Conservation (phyloP, 768 basidiomycete genomes). For the Podaxis sp. region DNA sequence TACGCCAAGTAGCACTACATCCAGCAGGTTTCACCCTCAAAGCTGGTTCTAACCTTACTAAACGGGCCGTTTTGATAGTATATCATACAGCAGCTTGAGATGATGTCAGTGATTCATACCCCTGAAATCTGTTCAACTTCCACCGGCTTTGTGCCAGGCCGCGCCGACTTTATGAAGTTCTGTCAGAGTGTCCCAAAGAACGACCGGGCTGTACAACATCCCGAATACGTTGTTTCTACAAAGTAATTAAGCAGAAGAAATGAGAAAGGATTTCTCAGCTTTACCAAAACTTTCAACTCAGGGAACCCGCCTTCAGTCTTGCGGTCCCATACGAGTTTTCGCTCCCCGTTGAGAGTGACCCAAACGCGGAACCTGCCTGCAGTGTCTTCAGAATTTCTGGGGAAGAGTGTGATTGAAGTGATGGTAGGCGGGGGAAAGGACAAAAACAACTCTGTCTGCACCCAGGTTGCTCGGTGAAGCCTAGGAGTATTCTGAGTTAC, state of each 20-base stretch:
- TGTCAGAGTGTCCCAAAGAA: constrained; percentile 88
- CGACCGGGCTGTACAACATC: constrained; percentile 78
- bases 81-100: background rate
- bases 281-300: constrained; percentile 78
- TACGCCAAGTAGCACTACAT: too few species aligned
- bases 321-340: constrained; percentile 76
- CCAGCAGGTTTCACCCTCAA: background rate
- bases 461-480: constrained; percentile 91
- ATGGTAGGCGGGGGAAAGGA: constrained; percentile 84
- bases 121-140: background rate
- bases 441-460: constrained; percentile 86
- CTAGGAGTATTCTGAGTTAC: constrained; percentile 32
- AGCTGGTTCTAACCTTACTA: background rate
- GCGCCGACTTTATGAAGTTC: constrained; percentile 23
- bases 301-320: constrained; percentile 92
- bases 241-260: background rate
- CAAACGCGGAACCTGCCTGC: constrained; percentile 91
- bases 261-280: constrained; percentile 19
- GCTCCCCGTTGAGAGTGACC: constrained; percentile 43
- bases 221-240: constrained; percentile 84
- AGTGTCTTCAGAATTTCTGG: constrained; percentile 75
- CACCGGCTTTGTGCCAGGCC: background rate
- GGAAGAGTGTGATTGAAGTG: constrained; percentile 63
- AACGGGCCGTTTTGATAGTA: background rate
- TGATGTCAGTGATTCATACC: background rate